Evolutionary conservation across 108 stramenopile genomes (phyloP), one percentile per base, ranked within the genome.

Genomic region (Discostella stelligeroides): DNA sequence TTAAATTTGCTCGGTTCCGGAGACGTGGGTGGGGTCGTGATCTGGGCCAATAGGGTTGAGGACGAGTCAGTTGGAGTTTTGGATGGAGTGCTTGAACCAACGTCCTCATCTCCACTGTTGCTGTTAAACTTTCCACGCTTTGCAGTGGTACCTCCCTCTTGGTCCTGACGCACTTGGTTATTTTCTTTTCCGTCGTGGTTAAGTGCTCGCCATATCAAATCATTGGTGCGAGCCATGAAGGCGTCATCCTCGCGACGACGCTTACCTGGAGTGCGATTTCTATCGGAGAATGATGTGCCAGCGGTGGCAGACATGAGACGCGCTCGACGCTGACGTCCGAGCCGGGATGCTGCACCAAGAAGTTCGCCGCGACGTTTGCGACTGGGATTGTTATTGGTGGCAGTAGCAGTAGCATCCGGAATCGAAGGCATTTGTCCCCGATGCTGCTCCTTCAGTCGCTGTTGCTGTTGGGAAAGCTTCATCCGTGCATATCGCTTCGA

Each of bases 221-320:
- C 48, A 23, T 49, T 18, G 48, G 48, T 23, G 24, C 48, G 48
- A 7, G 48, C 48, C 1, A 23, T 49, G n/a, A 4, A 4, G 5
- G 20, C 49, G 0, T 24, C 49, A 0, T 50, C 49, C 23, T 50
- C 49, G 21, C 49, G 49, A 8, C 49, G 24, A 24, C 49, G 49
- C 49, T 50, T 50, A 24, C n/a, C n/a, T n/a, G 49, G 49, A 21
- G 49, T 50, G 49, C 49, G 49, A 24, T 50, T 50, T 25, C 49
- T 24, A 11, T 25, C 49, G 21, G 25, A 11, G 49, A 24, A 1
- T n/a, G n/a, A n/a, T n/a, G n/a, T n/a, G n/a, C n/a, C n/a, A n/a
- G n/a, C n/a, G 49, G 25, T 12, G 49, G 21, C 25, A 8, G 49
- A 12, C 4, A 1, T 46, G n/a, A 5, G 45, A 14, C 45, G 45